Percentiles rank a stretch among this genome's conserved stretches.
Conservation (phyloP, 371 early-diverging fungal genomes). For the Choanephora cucurbitarum region DNA sequence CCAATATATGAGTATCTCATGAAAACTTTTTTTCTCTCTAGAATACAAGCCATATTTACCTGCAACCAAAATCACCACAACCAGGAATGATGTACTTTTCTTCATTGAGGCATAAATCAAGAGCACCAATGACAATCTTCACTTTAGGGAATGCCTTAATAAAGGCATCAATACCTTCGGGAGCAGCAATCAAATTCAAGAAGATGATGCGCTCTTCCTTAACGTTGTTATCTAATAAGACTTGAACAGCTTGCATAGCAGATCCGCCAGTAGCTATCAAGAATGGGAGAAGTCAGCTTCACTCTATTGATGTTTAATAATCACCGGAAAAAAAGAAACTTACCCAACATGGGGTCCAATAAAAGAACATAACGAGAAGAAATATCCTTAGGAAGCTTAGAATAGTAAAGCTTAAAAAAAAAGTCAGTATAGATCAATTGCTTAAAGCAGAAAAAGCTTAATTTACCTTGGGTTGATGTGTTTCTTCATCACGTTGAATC, state of each 20-base stretch:
- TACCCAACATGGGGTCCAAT: constrained; percentile 93
- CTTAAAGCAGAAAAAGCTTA: not conserved
- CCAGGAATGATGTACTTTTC: constrained; percentile 92
- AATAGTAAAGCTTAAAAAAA: constrained; percentile 73
- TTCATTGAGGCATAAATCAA: constrained; percentile 83
- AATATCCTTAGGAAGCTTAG: constrained; percentile 90
- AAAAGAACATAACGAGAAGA: constrained; percentile 81
- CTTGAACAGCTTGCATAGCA: constrained; percentile 90
- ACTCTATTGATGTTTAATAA: not conserved
- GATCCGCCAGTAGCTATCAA: constrained; percentile 91
- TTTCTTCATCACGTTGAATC: constrained; percentile 94
- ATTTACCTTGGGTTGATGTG: constrained; percentile 78
- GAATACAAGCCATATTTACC: constrained; percentile 25
- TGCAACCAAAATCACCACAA: constrained; percentile 91
- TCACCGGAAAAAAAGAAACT: too few relatives aligned
- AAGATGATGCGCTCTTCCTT: constrained; percentile 84
- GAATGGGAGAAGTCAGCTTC: not conserved
- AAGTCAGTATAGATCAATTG: constrained; percentile 7
- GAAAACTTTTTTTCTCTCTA: not conserved
- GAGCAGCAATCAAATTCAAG: constrained; percentile 79
- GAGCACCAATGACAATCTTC: constrained; percentile 83
- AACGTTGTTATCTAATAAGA: constrained; percentile 84
- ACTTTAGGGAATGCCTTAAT: constrained; percentile 73
- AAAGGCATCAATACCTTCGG: constrained; percentile 84
- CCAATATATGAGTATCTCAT: not conserved